Evolutionary conservation across 306 rosid genomes (phyloP).

Genomic region (cucumber (Cucumis sativus)): DNA sequence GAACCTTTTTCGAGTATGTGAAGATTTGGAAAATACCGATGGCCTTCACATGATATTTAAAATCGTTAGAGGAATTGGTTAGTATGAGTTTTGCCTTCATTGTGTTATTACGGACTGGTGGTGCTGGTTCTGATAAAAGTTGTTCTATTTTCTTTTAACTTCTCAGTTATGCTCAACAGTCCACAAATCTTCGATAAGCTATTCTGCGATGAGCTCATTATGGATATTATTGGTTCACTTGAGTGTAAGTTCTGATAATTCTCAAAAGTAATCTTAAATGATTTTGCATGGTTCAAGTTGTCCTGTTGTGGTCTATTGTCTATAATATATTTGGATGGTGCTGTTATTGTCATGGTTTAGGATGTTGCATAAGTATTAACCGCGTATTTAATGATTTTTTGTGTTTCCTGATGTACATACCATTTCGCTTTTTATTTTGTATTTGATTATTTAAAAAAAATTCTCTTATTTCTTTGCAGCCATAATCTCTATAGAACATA

Average conservation of each 20-base stretch:
- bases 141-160: neutral
- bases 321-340: neutral
- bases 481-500: neutral
- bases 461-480: too few relatives aligned
- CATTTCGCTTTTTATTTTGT: neutral
- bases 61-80: slow-evolving; percentile 84
- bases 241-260: slow-evolving; percentile 59
- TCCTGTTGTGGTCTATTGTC: neutral
- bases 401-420: neutral
- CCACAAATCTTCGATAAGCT: slow-evolving; percentile 71
- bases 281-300: neutral
- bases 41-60: slow-evolving; percentile 85
- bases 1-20: slow-evolving; percentile 62
- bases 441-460: too few relatives aligned
- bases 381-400: neutral
- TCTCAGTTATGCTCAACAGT: slow-evolving; percentile 81
- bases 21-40: slow-evolving; percentile 58
- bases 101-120: slow-evolving; percentile 2
- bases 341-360: neutral
- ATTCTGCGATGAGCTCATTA: slow-evolving; percentile 64
- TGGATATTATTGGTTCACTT: slow-evolving; percentile 81
- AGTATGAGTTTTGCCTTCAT: slow-evolving; percentile 15
- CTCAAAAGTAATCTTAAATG: neutral
- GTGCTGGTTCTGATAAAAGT: neutral
- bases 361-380: neutral